Evolutionary conservation across 495 filamentous ascomycete species (phyloP).

Genomic region (Aspergillus coremiiformis): DNA sequence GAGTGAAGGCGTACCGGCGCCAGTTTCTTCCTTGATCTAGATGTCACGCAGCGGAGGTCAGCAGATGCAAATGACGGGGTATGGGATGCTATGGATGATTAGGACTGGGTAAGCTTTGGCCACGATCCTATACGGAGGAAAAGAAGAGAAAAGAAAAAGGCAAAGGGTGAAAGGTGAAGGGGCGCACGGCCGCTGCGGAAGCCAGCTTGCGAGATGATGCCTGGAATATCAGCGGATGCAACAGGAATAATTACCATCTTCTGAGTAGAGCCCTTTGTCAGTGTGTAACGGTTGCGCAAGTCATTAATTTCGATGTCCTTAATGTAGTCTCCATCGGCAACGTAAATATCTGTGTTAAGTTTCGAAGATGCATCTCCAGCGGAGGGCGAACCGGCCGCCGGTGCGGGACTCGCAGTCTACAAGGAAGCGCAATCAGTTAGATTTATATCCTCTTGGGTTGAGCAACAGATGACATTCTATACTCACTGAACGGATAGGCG

Average conservation of each 20-base stretch:
- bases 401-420: constrained; percentile 45
- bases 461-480: not conserved
- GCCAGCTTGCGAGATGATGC: constrained; percentile 33
- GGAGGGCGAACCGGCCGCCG: constrained; percentile 39
- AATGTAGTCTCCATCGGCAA: constrained; percentile 93
- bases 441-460: not conserved
- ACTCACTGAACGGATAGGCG: constrained; percentile 66
- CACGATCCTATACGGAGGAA: constrained; percentile 47
- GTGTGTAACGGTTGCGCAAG: constrained; percentile 89
- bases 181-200: constrained; percentile 31
- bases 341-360: constrained; percentile 81
- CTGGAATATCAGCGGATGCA: constrained; percentile 76
- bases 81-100: constrained; percentile 58
- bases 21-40: constrained; percentile 99
- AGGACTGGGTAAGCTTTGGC: constrained; percentile 75
- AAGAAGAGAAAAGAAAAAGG: constrained; percentile 21
- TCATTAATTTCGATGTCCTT: constrained; percentile 99
- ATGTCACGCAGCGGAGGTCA: constrained; percentile 88
- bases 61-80: constrained; percentile 87
- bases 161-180: constrained; percentile 23
- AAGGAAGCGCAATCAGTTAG: not conserved
- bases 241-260: constrained; percentile 96
- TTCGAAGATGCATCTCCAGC: constrained; percentile 46
- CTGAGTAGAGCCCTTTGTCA: constrained; percentile 96
- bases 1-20: constrained; percentile 88